Evolutionary conservation across 1,284 basidiomycete species (phyloP).

Genomic region (Mycosarcoma mackinlayi): DNA sequence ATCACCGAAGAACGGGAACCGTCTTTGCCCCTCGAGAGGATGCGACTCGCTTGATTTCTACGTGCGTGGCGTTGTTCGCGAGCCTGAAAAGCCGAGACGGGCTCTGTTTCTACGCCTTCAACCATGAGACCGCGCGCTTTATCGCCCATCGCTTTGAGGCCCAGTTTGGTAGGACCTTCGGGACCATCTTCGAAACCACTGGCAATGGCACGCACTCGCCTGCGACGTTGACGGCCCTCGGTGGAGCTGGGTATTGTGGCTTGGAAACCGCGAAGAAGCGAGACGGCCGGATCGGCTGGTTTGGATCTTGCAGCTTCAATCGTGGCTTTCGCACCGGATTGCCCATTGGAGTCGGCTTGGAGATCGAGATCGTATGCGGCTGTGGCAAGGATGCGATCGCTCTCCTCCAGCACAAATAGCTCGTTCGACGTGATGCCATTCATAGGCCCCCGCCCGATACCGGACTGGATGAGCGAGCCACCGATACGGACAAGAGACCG

Average conservation of each 20-base stretch:
- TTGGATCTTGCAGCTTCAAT: slow-evolving; percentile 29
- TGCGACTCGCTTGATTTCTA: slow-evolving; percentile 42
- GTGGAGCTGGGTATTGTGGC: slow-evolving; percentile 63
- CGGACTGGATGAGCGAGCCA: slow-evolving; percentile 53
- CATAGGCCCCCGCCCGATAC: slow-evolving; percentile 57
- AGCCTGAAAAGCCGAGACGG: slow-evolving; percentile 42
- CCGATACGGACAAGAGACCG: slow-evolving; percentile 63
- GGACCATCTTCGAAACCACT: slow-evolving; percentile 49
- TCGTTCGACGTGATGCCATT: slow-evolving; percentile 61
- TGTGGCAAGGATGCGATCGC: slow-evolving; percentile 61
- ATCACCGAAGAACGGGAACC: slow-evolving; percentile 27
- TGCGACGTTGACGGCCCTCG: slow-evolving; percentile 56
- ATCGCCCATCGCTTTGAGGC: slow-evolving; percentile 61
- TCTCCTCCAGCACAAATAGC: slow-evolving; percentile 62
- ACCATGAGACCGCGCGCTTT: slow-evolving; percentile 59
- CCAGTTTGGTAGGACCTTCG: slow-evolving; percentile 49
- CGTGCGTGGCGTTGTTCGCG: slow-evolving; percentile 49
- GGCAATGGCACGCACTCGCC: slow-evolving; percentile 49
- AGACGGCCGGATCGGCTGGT: slow-evolving; percentile 51
- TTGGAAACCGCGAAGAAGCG: slow-evolving; percentile 65
- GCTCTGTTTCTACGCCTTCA: slow-evolving; percentile 40
- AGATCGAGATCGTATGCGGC: slow-evolving; percentile 53
- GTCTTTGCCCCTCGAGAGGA: slow-evolving; percentile 49
- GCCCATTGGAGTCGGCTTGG: slow-evolving; percentile 6
- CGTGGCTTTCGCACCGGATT: slow-evolving; percentile 13